Conservation (phyloP, 805 yeast species). For the Starmerella sirachaensis region DNA sequence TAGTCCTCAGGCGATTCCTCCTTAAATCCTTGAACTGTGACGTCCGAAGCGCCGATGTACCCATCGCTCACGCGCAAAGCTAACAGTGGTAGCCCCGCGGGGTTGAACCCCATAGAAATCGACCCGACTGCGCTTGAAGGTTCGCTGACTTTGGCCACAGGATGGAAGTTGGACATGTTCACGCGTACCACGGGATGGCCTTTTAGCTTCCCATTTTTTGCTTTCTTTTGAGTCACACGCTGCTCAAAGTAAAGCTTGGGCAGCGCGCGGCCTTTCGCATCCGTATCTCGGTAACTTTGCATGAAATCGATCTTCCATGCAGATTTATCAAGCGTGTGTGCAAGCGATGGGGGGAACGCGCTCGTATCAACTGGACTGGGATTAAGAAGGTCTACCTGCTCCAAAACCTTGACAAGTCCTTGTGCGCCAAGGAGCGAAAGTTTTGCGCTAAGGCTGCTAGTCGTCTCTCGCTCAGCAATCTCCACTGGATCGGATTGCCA, state of each 20-base stretch:
- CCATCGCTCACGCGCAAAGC: slow-evolving; percentile 19
- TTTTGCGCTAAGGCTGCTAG: slow-evolving; percentile 35
- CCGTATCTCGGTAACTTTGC: not conserved
- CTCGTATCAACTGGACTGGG: not conserved
- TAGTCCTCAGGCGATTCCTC: slow-evolving; percentile 15
- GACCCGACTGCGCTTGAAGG: too few species aligned
- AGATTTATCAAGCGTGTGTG: slow-evolving; percentile 11
- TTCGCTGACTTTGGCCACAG: too few species aligned
- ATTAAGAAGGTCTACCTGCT: slow-evolving; percentile 13
- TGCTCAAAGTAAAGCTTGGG: slow-evolving; percentile 20
- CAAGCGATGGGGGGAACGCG: slow-evolving; percentile 7
- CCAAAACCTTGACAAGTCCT: slow-evolving; percentile 38
- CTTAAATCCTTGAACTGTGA: slow-evolving; percentile 20
- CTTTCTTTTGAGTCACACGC: slow-evolving; percentile 4
- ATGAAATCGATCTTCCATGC: slow-evolving; percentile 13
- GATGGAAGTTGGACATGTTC: slow-evolving; percentile 14
- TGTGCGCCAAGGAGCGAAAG: slow-evolving; percentile 54
- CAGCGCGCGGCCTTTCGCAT: slow-evolving; percentile 22
- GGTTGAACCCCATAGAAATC: too few species aligned
- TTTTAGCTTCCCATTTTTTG: slow-evolving; percentile 8
- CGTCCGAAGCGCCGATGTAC: slow-evolving; percentile 17
- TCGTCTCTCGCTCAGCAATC: slow-evolving; percentile 36
- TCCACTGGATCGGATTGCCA: slow-evolving; percentile 40
- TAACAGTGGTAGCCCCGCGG: slow-evolving; percentile 8
- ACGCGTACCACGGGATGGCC: slow-evolving; percentile 13